phyloP scores from a whole-genome alignment of 208 protist species.

The Leptomonas seymouri region DNA sequence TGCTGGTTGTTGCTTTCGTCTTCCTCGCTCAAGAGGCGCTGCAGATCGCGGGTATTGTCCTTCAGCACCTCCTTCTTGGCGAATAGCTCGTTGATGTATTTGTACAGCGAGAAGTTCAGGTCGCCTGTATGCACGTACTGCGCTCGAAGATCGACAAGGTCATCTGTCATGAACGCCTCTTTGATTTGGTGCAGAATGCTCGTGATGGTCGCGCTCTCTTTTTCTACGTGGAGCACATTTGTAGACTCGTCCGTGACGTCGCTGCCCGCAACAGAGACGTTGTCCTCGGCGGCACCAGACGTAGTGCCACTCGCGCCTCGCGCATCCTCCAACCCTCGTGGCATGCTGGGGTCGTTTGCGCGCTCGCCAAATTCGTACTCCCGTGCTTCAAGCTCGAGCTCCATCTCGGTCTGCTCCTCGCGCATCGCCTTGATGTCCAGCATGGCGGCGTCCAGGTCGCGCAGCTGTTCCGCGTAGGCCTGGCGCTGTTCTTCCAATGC shows the following conservation, averaged over 20 bases:
- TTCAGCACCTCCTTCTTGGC: conserved; percentile 86
- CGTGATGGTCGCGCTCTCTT: conserved; percentile 58
- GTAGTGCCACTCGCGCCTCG: conserved; percentile 7
- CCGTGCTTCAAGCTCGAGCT: conserved; percentile 84
- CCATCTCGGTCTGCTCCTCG: conserved; percentile 81
- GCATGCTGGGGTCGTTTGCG: conserved; percentile 33
- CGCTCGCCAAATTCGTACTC: conserved; percentile 80
- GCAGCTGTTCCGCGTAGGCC: conserved; percentile 76
- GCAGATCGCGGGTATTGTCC: conserved; percentile 87
- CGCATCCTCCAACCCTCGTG: conserved; percentile 18
- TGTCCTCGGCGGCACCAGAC: conserved; percentile 22
- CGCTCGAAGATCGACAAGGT: conserved; percentile 85
- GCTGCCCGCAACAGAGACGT: conserved; percentile 10
- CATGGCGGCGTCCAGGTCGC: conserved; percentile 81
- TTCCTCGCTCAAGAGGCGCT: conserved; percentile 84
- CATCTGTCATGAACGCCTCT: conserved; percentile 75
- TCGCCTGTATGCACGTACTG: conserved; percentile 93
- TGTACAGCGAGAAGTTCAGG: conserved; percentile 97
- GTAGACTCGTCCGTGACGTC: conserved; percentile 38
- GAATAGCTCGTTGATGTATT: conserved; percentile 96
- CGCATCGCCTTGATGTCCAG: conserved; percentile 89
- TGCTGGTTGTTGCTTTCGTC: conserved; percentile 74
- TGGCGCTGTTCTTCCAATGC: conserved; percentile 81
- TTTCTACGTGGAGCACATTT: conserved; percentile 48
- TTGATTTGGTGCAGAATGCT: conserved; percentile 86